Evolutionary conservation across 2,329 filamentous ascomycete genomes (phyloP), one percentile per base, ranked within the genome.

Genomic region (Penicillium sp.): DNA sequence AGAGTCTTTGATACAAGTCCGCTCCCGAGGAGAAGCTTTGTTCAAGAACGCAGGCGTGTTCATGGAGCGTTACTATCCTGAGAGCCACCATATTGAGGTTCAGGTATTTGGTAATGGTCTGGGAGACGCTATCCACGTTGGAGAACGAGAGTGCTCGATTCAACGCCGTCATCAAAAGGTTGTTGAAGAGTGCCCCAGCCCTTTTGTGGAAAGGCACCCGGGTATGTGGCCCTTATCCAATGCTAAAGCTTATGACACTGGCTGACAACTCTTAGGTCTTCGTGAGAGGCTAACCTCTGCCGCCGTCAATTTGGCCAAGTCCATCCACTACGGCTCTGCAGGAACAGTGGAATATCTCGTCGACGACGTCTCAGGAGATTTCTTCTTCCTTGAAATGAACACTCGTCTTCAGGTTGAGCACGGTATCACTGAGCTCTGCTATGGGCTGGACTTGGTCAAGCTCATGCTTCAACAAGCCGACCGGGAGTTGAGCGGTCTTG

Each of bases 281-380:
- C 85, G 62, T 68, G 81, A 73, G 78, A 82, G 67, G 79, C 81
- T 82, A 11, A 69, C 74, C 1, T 83, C 84, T 3, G 78, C 86
- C 11, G 88, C 90, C 3, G 86, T 95, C 4, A 81, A 82, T n/a
- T 71, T 82, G 14, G 78, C 78, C 0, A 73, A 76, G 56, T 76
- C 73, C 0, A 74, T 80, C 50, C 71, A 72, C 3, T 95, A 95
- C 62, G 86, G 87, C n/a, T 89, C 87, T 6, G 90, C 89, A 8
- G 90, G 90, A 1, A 95, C 90, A 0, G 87, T 95, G 16, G 90
- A 95, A 71, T 95, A 91, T 64, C 87, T 95, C 36, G 84, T 95
- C 4, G 89, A 95, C 68, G 87, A 89, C 65, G 83, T 88, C 60
- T 84, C 83, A 5, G 87, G 84, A 40, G 80, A 86, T 36, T 95